Base-by-base conservation (phyloP, 176 grass and related monocot species). In the Juncus effusus region DNA sequence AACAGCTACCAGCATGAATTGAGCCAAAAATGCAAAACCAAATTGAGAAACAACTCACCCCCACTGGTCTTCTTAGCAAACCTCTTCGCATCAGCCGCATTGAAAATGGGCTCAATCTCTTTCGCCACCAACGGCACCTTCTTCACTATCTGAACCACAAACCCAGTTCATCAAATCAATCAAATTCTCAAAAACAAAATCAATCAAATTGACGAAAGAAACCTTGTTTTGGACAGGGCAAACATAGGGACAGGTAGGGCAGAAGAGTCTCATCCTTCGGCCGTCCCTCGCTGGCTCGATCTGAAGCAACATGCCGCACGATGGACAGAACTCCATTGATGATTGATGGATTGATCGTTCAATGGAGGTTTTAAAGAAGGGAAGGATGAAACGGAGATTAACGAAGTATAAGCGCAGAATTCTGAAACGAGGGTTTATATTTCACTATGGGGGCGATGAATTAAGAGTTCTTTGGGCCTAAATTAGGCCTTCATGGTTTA, bases 281-380 rank as follows among this genome's bases (percentile, higher is more conserved):
- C 62, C 83, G 16, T 65, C 83, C 52, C 61, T 61, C 16, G 81
- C 84, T 2, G 87, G 77, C 41, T 91, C 76, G 61, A 96, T 74
- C 75, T 96, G 84, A 54, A 96, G 70, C 74, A 91, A 15, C 76
- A 83, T 76, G 60, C 79, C 87, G 16, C 91, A 96, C 16, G 15
- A 59, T 40, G 91, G 81, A 59, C 87, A 91, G 84, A 96, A 96
- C 14, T 91, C 87, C 91, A 96, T 96, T 54, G 44, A 47, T 47
- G 44, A 47, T 47, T 7, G 42, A 45, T 45, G 5, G 7, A 45
- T 45, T 47, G 19, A 28, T 28, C 19, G 19, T 28, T 28, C 19
- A 28, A 28, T 28, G 19, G 19, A 28, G 19, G 19, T 28, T 28
- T 28, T 28, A 28, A 28, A 28, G 19, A 28, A 28, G 19, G 19